Base-by-base conservation (phyloP, 345 rosid species). In the Hirschfeldia incana region DNA sequence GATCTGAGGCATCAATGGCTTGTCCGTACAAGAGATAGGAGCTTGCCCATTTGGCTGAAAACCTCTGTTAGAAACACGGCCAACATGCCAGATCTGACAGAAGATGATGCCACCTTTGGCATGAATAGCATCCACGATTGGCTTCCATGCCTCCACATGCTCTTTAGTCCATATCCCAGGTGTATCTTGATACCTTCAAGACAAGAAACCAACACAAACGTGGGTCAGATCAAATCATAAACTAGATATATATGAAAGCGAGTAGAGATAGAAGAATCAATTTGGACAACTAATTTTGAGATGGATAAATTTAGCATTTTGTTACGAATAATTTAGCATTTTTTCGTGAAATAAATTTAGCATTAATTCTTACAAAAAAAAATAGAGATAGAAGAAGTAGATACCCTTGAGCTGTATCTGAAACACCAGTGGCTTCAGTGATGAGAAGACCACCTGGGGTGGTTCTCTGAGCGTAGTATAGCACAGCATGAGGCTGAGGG, bases 101-200 rank as follows among this genome's bases (percentile, higher is more conserved):
- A 92, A 90, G 82, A 92, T 69, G 76, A 85, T 69, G 0, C 89
- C 93, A 2, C 95, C 93, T 78, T 90, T 87, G 10, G 91, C 90
- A 85, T 90, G 95, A 84, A 92, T 94, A 64, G 95, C 94, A 42
- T 90, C 89, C 2, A 92, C 95, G 58, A 92, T 90, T 27, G 97
- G 92, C 77, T 88, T 92, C 97, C 97, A 92, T 6, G 93, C 95
- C 59, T 92, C 94, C 8, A 92, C 89, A 73, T 92, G 97, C 79
- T 86, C 96, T 76, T 88, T 87, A 4, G 90, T 90, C 94, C 96
- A 90, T 32, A 92, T 85, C 64, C 97, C 96, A 59, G 93, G 92
- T 4, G 84, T 82, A 67, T 85, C 76, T 9, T 65, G 28, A 78
- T 84, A 83, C 44, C 92, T 89, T 61, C 39, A 76, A 37, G 21